These are phyloP conservation scores for Pterocarpus macrocarpus DNA, from an alignment of 306 rosid genomes.

Conservation along the genomic window DNA sequence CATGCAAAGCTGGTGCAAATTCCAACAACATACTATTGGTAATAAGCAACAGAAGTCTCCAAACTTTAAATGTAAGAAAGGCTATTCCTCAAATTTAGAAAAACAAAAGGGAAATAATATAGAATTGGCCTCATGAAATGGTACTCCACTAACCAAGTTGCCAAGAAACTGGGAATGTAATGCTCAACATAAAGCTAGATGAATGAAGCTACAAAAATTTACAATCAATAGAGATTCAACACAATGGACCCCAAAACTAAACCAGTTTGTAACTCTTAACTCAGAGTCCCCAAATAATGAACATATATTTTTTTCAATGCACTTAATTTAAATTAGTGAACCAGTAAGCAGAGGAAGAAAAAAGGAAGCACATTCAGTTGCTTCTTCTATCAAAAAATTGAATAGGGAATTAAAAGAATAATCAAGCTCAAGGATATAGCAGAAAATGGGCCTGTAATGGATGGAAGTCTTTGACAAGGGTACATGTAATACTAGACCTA, in stretches of 20 bases:
- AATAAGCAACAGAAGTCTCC: slow-evolving; percentile 1
- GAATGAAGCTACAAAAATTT: background rate
- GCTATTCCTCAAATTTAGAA: slow-evolving; percentile 4
- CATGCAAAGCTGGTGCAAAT: slow-evolving; percentile 23
- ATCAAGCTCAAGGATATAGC: background rate
- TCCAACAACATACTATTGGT: background rate
- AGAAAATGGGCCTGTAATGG: background rate
- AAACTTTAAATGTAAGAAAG: background rate
- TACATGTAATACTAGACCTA: background rate
- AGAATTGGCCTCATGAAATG: background rate
- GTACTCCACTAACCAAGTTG: slow-evolving; percentile 16
- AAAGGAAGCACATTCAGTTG: background rate
- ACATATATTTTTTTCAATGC: background rate
- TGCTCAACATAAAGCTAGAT: background rate
- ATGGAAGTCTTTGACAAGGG: background rate
- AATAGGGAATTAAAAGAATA: slow-evolving; percentile 1
- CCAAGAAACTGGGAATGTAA: background rate
- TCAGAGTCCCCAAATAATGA: background rate
- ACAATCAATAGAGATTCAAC: background rate
- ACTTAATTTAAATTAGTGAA: background rate
- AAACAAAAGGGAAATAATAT: background rate
- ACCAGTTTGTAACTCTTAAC: background rate
- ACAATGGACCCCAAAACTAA: background rate
- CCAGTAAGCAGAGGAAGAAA: background rate
- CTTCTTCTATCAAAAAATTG: background rate